phyloP scores from a whole-genome alignment of 441 rosid genomes.

The Manihot esculenta region DNA sequence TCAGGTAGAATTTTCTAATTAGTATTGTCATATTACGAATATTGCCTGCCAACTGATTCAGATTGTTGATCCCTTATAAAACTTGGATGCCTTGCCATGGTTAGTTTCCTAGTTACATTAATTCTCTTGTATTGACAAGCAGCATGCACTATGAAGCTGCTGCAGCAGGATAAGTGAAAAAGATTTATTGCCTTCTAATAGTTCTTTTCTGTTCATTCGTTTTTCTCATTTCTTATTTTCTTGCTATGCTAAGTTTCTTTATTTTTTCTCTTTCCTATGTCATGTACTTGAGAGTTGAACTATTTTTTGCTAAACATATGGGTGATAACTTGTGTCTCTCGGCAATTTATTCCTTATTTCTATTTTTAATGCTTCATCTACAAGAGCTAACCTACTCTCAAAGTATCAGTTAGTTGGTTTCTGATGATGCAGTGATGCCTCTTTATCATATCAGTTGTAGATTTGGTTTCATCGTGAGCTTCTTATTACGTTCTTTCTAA shows the following conservation, averaged over 20 bases:
- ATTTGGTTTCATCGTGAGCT: slow-evolving; percentile 11
- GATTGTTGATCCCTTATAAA: background rate
- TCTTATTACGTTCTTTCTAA: slow-evolving; percentile 15
- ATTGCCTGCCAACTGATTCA: background rate
- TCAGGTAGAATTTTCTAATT: slow-evolving; percentile 45
- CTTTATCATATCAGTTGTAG: background rate
- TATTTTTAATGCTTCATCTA: background rate
- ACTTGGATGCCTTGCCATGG: background rate
- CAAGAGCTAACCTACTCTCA: background rate
- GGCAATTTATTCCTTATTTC: background rate
- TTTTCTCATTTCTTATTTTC: background rate
- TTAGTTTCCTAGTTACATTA: background rate
- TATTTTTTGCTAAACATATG: background rate
- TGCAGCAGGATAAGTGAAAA: background rate
- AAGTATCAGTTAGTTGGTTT: background rate
- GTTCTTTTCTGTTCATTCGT: background rate
- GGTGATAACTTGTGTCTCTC: background rate
- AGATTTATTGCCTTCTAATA: slow-evolving; percentile 12
- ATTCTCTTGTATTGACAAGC: background rate
- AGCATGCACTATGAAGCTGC: slow-evolving; percentile 1
- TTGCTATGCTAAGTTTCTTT: background rate
- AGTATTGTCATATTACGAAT: slow-evolving; percentile 9
- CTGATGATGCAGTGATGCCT: background rate
- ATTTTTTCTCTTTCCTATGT: background rate
- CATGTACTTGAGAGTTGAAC: background rate